Percentiles rank a stretch among this genome's conserved stretches.
Evolutionary conservation across 352 stramenopile species (phyloP).

Genomic region (Globisporangium mamillatum): DNA sequence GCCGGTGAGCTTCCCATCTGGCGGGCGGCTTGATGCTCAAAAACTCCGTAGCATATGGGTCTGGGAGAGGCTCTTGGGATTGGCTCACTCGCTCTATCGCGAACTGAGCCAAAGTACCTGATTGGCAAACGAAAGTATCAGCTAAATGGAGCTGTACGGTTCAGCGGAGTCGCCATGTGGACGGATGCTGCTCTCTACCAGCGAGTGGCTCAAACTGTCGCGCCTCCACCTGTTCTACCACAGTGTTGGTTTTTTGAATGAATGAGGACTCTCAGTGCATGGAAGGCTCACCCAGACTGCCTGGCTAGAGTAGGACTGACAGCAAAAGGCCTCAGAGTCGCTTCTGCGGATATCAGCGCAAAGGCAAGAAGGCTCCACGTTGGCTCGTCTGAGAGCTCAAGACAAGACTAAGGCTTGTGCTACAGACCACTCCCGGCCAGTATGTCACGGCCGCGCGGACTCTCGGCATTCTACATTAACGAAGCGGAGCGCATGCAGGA

Average conservation of each 20-base stretch:
- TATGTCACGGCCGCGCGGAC: constrained; percentile 31
- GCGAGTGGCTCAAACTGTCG: background rate
- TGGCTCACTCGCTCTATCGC: background rate
- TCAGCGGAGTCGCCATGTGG: background rate
- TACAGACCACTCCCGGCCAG: background rate
- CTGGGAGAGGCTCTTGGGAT: background rate
- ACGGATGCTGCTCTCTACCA: background rate
- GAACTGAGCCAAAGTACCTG: background rate
- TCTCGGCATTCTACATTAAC: constrained; percentile 52
- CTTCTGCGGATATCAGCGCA: background rate
- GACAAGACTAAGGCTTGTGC: background rate
- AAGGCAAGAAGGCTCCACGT: background rate
- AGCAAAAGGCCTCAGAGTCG: background rate
- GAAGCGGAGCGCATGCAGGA: constrained; percentile 50
- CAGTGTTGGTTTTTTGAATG: background rate
- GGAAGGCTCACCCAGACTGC: background rate
- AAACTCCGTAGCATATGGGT: background rate
- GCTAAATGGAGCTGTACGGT: background rate
- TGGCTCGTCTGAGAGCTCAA: background rate
- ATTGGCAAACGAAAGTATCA: background rate
- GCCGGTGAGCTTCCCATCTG: background rate
- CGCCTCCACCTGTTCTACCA: background rate
- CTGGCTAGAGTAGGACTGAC: background rate
- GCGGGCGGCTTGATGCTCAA: background rate
- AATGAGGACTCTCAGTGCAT: background rate